Evolutionary conservation across 2,329 filamentous ascomycete species (phyloP), one percentile per base, ranked within the genome.

Genomic region (Alternaria triticimaculans): DNA sequence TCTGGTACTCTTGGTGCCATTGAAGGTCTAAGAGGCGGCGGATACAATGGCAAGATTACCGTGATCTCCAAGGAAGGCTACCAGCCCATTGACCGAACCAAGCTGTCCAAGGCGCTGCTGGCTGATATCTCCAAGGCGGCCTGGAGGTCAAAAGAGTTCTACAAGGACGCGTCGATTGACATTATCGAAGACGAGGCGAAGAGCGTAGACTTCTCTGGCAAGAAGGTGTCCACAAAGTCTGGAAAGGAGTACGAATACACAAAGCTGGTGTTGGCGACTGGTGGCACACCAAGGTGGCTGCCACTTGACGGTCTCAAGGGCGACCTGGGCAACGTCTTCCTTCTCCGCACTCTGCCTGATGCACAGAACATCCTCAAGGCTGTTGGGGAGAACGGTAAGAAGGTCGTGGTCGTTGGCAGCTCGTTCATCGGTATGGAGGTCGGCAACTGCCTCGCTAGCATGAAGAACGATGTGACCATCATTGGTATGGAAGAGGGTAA

Each of bases 381-480:
- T 7, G 92, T 97, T 50, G 93, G 93, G 7, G 83, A 87, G 28
- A 88, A 92, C 46, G 91, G 92, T 63, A 97, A 97, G 86, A 97
- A 97, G 80, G 89, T 99, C 69, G 93, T 97, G 50, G 86, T 99
- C 14, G 86, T 99, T 58, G 96, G 96, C 44, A 95, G 92, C 63
- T 97, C 93, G 1, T 99, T 99, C 81, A 99, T 99, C 76, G 96
- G 96, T 44, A 96, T 99, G 92, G 96, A 99, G 81, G 88, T 96
- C n/a, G 95, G 92, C 65, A 96, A 94, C 67, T 90, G 84, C 57
- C 83, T 96, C 0, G 90, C 91, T 0, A 82, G 87, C 48, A 91
- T 91, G 72, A 91, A 91, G 73, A 97, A 99, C 78, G 83, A 90
- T 9, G 94, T 99, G 15, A 91, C 91, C 8, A 89, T 98, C 44